Percentiles rank a stretch among this genome's conserved stretches.
phyloP scores from a whole-genome alignment of 2,329 filamentous ascomycete genomes.

The Shiraia bambusicola region DNA sequence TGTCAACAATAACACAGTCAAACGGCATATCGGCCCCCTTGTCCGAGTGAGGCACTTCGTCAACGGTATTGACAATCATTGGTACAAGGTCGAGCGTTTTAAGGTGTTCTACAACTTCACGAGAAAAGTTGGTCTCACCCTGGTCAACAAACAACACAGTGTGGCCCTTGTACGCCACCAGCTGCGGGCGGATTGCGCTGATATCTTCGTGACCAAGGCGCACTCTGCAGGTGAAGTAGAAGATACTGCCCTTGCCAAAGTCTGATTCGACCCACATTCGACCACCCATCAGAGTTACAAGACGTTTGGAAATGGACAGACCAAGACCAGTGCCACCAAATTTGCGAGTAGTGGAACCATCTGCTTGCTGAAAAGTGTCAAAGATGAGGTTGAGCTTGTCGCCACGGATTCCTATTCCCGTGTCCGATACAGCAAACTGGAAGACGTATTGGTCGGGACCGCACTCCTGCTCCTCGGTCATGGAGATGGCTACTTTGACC shows the following conservation, averaged over 20 bases:
- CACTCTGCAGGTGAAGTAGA: constrained; percentile 94
- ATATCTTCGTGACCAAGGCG: constrained; percentile 80
- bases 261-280: constrained; percentile 95
- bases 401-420: constrained; percentile 91
- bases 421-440: constrained; percentile 94
- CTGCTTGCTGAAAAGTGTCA: constrained; percentile 97
- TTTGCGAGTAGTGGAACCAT: constrained; percentile 92
- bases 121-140: constrained; percentile 73
- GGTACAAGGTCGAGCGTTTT: constrained; percentile 76
- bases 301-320: constrained; percentile 89
- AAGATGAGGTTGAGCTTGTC: constrained; percentile 98
- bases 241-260: constrained; percentile 86
- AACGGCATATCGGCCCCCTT: constrained; percentile 62
- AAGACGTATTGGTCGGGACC: constrained; percentile 81
- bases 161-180: constrained; percentile 88
- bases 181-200: constrained; percentile 74
- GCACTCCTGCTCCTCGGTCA: constrained; percentile 66
- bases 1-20: constrained; percentile 95
- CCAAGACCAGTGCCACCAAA: constrained; percentile 95
- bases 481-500: constrained; percentile 88
- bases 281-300: constrained; percentile 95
- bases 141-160: constrained; percentile 95
- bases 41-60: constrained; percentile 62
- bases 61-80: constrained; percentile 77
- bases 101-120: constrained; percentile 77